These are phyloP conservation scores for Camelina neglecta DNA, from an alignment of 345 rosid species.

Conservation along the genomic window DNA sequence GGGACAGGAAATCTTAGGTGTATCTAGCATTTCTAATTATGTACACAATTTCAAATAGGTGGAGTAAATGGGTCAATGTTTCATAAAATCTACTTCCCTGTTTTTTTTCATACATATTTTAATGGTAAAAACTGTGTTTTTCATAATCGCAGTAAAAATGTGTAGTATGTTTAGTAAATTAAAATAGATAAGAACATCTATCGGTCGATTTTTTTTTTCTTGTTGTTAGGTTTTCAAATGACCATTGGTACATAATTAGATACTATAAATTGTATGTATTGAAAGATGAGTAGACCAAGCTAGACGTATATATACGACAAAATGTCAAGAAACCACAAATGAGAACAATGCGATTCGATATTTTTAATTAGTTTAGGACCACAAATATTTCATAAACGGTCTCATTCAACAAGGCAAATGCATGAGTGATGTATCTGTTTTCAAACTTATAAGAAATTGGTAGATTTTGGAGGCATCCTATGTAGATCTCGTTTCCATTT, in stretches of 20 bases:
- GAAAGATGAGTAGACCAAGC: conserved; percentile 15
- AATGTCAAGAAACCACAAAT: conserved; percentile 19
- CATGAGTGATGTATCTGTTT: conserved; percentile 34
- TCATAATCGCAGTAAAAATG: no score
- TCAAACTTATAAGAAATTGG: conserved; percentile 40
- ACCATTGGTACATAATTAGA: neutral
- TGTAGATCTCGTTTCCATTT: conserved; percentile 39
- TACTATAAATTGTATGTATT: neutral
- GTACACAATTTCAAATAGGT: conserved; percentile 26
- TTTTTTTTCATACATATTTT: neutral
- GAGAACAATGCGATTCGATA: conserved; percentile 19
- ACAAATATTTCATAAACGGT: conserved; percentile 31
- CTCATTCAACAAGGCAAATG: conserved; percentile 35
- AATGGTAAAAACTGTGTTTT: neutral
- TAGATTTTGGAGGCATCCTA: conserved; percentile 45
- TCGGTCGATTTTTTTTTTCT: neutral
- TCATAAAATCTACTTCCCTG: conserved; percentile 23
- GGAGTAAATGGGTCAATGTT: conserved; percentile 40
- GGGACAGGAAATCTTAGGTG: conserved; percentile 47
- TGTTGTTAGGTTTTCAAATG: conserved; percentile 14
- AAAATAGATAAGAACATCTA: neutral
- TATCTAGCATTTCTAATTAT: conserved; percentile 43
- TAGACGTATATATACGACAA: conserved; percentile 24
- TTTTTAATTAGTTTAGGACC: conserved; percentile 33
- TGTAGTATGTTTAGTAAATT: neutral